Percentiles rank a stretch among this genome's conserved stretches.
These are phyloP conservation scores for Puccinia novopanici DNA, from an alignment of 1,284 basidiomycete genomes.

Conservation along the genomic window DNA sequence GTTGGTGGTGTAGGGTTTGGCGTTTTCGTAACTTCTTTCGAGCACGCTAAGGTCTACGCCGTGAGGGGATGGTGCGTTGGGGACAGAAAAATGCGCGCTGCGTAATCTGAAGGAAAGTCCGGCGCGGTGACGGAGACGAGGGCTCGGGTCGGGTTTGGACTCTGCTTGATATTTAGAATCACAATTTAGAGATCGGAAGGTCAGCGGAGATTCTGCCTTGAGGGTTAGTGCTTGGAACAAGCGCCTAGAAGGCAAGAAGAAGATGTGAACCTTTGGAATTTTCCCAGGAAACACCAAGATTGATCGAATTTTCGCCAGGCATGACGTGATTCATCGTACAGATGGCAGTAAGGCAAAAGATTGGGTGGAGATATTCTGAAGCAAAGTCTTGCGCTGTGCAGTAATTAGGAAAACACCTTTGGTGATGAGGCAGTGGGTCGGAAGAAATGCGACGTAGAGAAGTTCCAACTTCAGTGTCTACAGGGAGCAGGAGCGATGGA, in stretches of 20 bases:
- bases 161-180: too few relatives aligned
- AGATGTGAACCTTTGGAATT: slow-evolving; percentile 1
- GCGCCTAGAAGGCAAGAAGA: background rate
- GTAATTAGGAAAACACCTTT: background rate
- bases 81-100: background rate
- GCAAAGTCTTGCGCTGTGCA: background rate
- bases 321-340: background rate
- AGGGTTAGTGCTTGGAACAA: background rate
- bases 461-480: background rate
- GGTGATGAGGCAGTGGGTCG: background rate
- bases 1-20: slow-evolving; percentile 2
- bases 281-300: background rate
- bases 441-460: background rate
- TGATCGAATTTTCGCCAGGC: slow-evolving; percentile 5
- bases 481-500: background rate
- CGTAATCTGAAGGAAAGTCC: background rate
- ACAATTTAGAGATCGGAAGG: background rate
- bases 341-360: background rate
- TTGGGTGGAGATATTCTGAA: background rate
- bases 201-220: too few relatives aligned
- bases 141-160: background rate
- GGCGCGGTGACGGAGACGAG: background rate
- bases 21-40: background rate
- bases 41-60: slow-evolving; percentile 9
- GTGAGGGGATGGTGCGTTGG: background rate